These are phyloP conservation scores for Penicillium subrubescens DNA, from an alignment of 495 filamentous ascomycete species.

Conservation along the genomic window DNA sequence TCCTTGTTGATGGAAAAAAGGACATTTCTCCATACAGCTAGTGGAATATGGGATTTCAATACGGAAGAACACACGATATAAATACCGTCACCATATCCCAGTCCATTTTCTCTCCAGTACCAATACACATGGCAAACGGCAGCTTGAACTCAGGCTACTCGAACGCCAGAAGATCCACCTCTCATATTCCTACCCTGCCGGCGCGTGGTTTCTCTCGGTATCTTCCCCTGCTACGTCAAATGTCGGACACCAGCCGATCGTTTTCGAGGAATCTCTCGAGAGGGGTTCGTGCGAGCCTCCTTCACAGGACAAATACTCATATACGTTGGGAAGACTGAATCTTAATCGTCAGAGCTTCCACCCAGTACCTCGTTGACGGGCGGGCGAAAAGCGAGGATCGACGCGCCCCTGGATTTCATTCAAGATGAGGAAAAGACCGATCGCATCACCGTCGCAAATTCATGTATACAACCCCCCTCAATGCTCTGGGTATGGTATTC, in stretches of 20 bases:
- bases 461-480: slow-evolving; percentile 8
- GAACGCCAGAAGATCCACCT: background rate
- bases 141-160: background rate
- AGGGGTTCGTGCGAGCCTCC: background rate
- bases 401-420: slow-evolving; percentile 5
- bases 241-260: background rate
- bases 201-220: background rate
- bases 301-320: background rate
- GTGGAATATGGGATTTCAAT: no score
- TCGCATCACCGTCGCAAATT: slow-evolving; percentile 11
- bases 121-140: background rate
- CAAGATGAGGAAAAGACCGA: slow-evolving; percentile 12
- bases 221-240: background rate
- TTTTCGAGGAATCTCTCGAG: background rate
- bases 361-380: background rate
- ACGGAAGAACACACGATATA: background rate
- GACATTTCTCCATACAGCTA: no score
- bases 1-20: no score
- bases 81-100: no score
- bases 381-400: background rate
- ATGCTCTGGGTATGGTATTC: slow-evolving; percentile 10
- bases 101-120: no score
- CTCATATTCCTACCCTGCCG: background rate
- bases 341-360: background rate
- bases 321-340: background rate